Conservation (phyloP, 768 basidiomycete species). For the Macrolepiota dolichaula region DNA sequence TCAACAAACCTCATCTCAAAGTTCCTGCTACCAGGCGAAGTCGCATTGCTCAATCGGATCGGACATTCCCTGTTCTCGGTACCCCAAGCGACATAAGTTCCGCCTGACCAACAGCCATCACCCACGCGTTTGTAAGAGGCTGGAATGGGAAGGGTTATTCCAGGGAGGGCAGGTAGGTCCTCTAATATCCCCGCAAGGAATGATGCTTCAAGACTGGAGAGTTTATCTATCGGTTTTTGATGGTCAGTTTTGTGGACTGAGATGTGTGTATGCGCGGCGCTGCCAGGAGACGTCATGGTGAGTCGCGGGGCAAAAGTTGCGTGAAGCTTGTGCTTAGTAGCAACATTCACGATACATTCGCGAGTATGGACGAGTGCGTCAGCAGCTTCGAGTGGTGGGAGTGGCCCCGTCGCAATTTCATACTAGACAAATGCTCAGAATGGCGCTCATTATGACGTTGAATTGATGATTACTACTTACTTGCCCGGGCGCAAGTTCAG, state of each 20-base stretch:
- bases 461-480: neutral
- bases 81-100: slow-evolving; percentile 69
- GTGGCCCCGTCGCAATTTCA: slow-evolving; percentile 66
- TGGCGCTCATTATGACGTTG: neutral
- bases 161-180: slow-evolving; percentile 55
- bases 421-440: slow-evolving; percentile 25
- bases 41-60: slow-evolving; percentile 51
- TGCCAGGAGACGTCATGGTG: slow-evolving; percentile 42
- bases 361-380: slow-evolving; percentile 66
- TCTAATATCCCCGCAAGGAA: slow-evolving; percentile 61
- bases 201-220: slow-evolving; percentile 39
- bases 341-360: slow-evolving; percentile 66
- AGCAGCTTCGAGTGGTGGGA: slow-evolving; percentile 60
- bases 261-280: slow-evolving; percentile 59
- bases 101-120: slow-evolving; percentile 71
- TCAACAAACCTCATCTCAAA: slow-evolving; percentile 66
- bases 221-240: slow-evolving; percentile 9
- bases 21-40: slow-evolving; percentile 44
- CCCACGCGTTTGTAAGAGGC: slow-evolving; percentile 62
- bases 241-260: slow-evolving; percentile 47
- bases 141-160: slow-evolving; percentile 55
- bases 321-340: slow-evolving; percentile 57
- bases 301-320: slow-evolving; percentile 67
- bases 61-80: slow-evolving; percentile 67
- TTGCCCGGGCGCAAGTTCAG: slow-evolving; percentile 68